Conservation (phyloP, 352 stramenopile genomes). For the Pythium phragmitis region DNA sequence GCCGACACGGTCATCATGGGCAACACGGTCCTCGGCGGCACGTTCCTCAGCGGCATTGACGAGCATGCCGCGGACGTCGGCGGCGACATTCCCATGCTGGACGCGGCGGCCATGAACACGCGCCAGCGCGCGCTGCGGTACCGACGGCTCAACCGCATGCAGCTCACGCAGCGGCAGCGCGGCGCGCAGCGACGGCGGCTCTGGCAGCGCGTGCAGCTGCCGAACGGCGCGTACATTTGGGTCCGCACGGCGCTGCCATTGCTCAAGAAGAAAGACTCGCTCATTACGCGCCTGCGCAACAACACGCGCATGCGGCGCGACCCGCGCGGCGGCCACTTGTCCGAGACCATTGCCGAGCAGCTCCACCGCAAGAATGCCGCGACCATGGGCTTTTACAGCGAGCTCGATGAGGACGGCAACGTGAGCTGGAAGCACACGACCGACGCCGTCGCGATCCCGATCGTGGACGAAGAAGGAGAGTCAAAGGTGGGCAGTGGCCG, state of each 20-base stretch:
- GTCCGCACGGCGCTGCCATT: constrained; percentile 31
- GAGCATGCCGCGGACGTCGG: not conserved
- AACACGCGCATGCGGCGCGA: constrained; percentile 27
- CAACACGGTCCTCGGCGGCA: constrained; percentile 26
- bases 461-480: constrained; percentile 8
- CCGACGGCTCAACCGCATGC: constrained; percentile 40
- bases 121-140: constrained; percentile 42
- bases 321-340: constrained; percentile 17
- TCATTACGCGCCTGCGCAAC: constrained; percentile 30
- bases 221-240: constrained; percentile 40
- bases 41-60: constrained; percentile 19
- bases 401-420: constrained; percentile 29
- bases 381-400: constrained; percentile 36
- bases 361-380: constrained; percentile 45
- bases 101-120: constrained; percentile 26
- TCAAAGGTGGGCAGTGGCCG: not conserved
- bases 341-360: constrained; percentile 35
- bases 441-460: constrained; percentile 23
- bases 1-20: constrained; percentile 30
- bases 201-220: constrained; percentile 40
- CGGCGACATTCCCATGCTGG: constrained; percentile 17
- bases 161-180: constrained; percentile 43
- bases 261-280: constrained; percentile 27
- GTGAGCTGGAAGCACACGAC: constrained; percentile 30
- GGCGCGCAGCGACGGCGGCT: constrained; percentile 34